Conservation (phyloP, 768 basidiomycete genomes). For the Holtermannia corniformis region DNA sequence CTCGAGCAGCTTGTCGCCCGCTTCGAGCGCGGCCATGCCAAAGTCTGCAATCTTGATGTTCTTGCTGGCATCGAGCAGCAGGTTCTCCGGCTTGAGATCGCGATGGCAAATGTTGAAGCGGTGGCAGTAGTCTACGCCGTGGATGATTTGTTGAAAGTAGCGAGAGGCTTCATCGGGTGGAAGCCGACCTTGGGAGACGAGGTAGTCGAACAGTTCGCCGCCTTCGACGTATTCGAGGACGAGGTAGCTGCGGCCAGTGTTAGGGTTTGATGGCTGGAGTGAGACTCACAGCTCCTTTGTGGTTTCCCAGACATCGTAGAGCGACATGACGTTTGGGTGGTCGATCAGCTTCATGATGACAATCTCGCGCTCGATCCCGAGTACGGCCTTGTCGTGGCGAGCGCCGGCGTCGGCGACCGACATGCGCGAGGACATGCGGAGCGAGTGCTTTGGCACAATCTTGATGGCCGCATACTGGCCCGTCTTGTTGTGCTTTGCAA, state of each 20-base stretch:
- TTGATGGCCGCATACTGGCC: slow-evolving; percentile 92
- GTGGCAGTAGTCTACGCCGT: slow-evolving; percentile 92
- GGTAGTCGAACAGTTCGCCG: slow-evolving; percentile 92
- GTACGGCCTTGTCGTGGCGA: slow-evolving; percentile 31
- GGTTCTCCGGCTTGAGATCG: slow-evolving; percentile 96
- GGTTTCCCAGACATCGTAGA: slow-evolving; percentile 93
- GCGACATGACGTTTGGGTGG: slow-evolving; percentile 89
- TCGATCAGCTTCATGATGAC: slow-evolving; percentile 99
- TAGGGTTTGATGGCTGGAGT: background rate
- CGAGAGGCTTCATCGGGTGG: slow-evolving; percentile 70
- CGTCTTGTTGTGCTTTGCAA: slow-evolving; percentile 74
- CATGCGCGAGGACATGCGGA: slow-evolving; percentile 56
- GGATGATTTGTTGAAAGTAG: slow-evolving; percentile 92
- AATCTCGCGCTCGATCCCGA: slow-evolving; percentile 87
- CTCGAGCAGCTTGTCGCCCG: slow-evolving; percentile 71
- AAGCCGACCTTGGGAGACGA: slow-evolving; percentile 78
- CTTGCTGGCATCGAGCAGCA: slow-evolving; percentile 60
- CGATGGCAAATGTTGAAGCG: slow-evolving; percentile 96
- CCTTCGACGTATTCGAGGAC: slow-evolving; percentile 92
- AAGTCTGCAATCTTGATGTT: slow-evolving; percentile 95
- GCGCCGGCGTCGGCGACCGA: slow-evolving; percentile 25
- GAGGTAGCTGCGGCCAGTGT: slow-evolving; percentile 50
- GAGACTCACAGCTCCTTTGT: slow-evolving; percentile 59
- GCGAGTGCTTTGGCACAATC: slow-evolving; percentile 75
- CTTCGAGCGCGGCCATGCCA: slow-evolving; percentile 96